Base-by-base conservation (phyloP, 208 protist genomes). In the Trypanosoma cruzi region DNA sequence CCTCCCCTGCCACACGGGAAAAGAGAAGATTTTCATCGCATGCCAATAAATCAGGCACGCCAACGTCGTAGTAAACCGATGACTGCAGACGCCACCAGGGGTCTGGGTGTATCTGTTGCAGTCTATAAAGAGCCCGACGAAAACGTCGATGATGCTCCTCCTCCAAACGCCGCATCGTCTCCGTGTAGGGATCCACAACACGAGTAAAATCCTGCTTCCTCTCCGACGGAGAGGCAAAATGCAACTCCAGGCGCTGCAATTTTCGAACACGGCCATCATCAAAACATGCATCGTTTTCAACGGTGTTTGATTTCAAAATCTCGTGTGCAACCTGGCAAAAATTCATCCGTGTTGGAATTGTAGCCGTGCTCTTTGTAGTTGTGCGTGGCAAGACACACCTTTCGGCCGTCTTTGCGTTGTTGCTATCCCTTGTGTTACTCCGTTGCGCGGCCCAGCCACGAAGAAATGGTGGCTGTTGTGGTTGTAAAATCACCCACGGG, bases 71-170 rank as follows among this genome's bases (percentile, higher is more conserved):
- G 56, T 71, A 58, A 2, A 46, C 22, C 22, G 58, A 37, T n/a
- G 56, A 44, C 58, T 67, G 64, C 36, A 67, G 55, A 36, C 58
- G 71, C 28, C 56, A 67, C 71, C 63, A 77, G 0, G 64, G 56
- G 40, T 77, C 71, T 4, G 71, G 71, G 29, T 67, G 46, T 8
- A 29, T 48, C 49, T 62, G 71, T 49, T 77, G 71, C 37, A 77
- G 14, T 18, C 2, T 40, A 37, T 55, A 67, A 0, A 71, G 58
- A 29, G 57, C 64, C 4, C 48, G 48, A 7, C 59, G 36, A 48
- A 49, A 66, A 7, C 49, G 57, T 20, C 29, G 56, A 18, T 32
- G 20, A 50, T 77, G 71, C 56, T 77, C 57, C 64, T 57, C 28
- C 49, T 77, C 71, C 18, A 77, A 37, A 24, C 64, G 56, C 20